phyloP scores from a whole-genome alignment of 768 basidiomycete species.

The Coprinopsis cinerea region DNA sequence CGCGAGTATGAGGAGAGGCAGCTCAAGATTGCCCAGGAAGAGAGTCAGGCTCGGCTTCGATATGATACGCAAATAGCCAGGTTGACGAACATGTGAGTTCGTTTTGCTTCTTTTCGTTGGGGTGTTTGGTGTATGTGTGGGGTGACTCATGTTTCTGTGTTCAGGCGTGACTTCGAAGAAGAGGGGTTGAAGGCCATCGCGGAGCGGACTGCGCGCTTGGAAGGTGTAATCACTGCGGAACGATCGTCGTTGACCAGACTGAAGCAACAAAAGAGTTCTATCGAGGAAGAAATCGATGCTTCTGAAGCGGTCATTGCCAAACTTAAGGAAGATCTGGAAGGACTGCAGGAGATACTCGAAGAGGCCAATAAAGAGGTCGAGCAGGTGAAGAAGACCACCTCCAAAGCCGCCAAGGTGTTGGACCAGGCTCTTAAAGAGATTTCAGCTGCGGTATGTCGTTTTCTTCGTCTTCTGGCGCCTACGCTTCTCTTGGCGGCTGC shows the following conservation, averaged over 20 bases:
- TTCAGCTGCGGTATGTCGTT: conserved; percentile 53
- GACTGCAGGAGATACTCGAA: conserved; percentile 58
- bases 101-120: conserved; percentile 2
- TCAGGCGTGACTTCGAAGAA: conserved; percentile 74
- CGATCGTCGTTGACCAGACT: conserved; percentile 46
- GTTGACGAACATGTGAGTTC: conserved; percentile 73
- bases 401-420: conserved; percentile 66
- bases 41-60: conserved; percentile 75
- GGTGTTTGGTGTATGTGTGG: conserved; percentile 6
- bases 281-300: conserved; percentile 54
- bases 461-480: background rate
- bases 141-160: background rate
- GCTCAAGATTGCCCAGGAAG: conserved; percentile 81
- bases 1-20: conserved; percentile 93
- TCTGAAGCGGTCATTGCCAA: conserved; percentile 49
- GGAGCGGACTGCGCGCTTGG: conserved; percentile 56
- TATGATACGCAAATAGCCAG: conserved; percentile 86
- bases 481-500: conserved; percentile 49
- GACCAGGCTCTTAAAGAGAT: conserved; percentile 93
- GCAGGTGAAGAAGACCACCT: conserved; percentile 63
- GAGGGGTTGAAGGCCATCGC: conserved; percentile 63
- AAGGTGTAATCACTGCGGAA: conserved; percentile 48
- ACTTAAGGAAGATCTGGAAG: conserved; percentile 57
- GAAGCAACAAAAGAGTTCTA: conserved; percentile 45
- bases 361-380: conserved; percentile 73